Percentiles rank a stretch among this genome's conserved stretches.
Conservation (phyloP, 805 yeast genomes). For the Candida broadrunensis region DNA sequence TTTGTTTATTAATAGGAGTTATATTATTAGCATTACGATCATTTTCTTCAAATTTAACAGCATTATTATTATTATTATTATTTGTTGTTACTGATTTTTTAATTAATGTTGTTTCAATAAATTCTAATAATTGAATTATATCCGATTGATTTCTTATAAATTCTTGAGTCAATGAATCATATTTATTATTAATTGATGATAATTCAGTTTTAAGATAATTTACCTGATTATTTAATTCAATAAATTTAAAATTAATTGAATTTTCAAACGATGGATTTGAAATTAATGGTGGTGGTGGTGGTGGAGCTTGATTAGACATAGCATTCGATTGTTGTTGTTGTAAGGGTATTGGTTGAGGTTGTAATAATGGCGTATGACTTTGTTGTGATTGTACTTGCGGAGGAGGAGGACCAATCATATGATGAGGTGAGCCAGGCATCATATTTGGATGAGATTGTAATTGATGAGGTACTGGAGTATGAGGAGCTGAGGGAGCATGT, state of each 20-base stretch:
- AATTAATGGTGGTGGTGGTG: slow-evolving; percentile 8
- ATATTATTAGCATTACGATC: neutral
- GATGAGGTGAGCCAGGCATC: neutral
- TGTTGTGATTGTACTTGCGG: slow-evolving; percentile 7
- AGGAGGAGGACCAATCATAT: slow-evolving; percentile 7
- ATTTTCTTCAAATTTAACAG: neutral
- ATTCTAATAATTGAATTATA: slow-evolving; percentile 49
- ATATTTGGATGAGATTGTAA: neutral
- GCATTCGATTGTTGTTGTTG: slow-evolving; percentile 4
- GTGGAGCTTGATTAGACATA: slow-evolving; percentile 1
- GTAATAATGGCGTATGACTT: neutral
- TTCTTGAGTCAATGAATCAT: slow-evolving; percentile 48
- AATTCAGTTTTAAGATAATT: slow-evolving; percentile 41
- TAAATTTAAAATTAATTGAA: slow-evolving; percentile 18
- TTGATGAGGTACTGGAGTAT: neutral
- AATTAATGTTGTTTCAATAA: slow-evolving; percentile 5
- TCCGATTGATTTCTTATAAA: slow-evolving; percentile 50
- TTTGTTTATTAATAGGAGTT: neutral
- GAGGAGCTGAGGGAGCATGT: slow-evolving; percentile 1
- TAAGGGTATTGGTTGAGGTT: slow-evolving; percentile 1
- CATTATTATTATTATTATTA: neutral
- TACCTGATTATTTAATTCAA: slow-evolving; percentile 35
- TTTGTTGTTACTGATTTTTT: neutral
- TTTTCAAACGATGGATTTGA: slow-evolving; percentile 13
- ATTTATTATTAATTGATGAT: slow-evolving; percentile 39